phyloP scores from a whole-genome alignment of 805 yeast genomes.

The Spathaspora arborariae region DNA sequence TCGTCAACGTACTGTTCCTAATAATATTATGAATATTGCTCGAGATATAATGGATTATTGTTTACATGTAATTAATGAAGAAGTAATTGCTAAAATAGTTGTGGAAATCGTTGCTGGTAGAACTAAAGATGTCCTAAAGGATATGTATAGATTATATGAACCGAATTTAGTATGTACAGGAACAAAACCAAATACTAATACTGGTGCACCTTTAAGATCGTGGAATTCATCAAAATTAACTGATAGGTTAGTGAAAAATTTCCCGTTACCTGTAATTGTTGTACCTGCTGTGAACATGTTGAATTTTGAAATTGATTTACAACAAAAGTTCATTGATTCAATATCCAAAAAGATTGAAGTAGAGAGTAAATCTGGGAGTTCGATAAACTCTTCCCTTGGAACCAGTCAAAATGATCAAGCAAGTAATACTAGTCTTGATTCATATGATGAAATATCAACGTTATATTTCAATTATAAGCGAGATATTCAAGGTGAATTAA shows the following conservation, averaged over 20 bases:
- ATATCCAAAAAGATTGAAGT: too few species aligned
- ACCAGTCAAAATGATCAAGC: slow-evolving; percentile 7
- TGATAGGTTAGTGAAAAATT: slow-evolving; percentile 61
- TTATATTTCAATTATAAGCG: slow-evolving; percentile 27
- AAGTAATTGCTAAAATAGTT: slow-evolving; percentile 45
- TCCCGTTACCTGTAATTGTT: slow-evolving; percentile 62
- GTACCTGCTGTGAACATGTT: slow-evolving; percentile 60
- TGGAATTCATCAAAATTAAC: slow-evolving; percentile 63
- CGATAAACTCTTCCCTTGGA: not conserved
- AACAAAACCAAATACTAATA: slow-evolving; percentile 43
- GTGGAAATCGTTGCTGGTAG: slow-evolving; percentile 61
- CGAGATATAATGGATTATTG: slow-evolving; percentile 52
- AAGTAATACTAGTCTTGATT: slow-evolving; percentile 28
- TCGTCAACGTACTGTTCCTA: slow-evolving; percentile 42
- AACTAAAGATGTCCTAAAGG: slow-evolving; percentile 53
- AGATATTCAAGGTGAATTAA: slow-evolving; percentile 15
- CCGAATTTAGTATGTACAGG: slow-evolving; percentile 58
- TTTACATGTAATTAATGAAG: slow-evolving; percentile 43
- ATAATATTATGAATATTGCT: slow-evolving; percentile 42
- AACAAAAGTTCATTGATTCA: slow-evolving; percentile 20
- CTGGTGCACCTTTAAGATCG: slow-evolving; percentile 50
- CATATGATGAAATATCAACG: slow-evolving; percentile 37
- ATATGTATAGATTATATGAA: slow-evolving; percentile 56
- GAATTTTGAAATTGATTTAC: slow-evolving; percentile 45
- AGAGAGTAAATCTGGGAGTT: too few species aligned